Evolutionary conservation across 306 rosid species (phyloP), one percentile per base, ranked within the genome.

Genomic region (Begonia loranthoides): DNA sequence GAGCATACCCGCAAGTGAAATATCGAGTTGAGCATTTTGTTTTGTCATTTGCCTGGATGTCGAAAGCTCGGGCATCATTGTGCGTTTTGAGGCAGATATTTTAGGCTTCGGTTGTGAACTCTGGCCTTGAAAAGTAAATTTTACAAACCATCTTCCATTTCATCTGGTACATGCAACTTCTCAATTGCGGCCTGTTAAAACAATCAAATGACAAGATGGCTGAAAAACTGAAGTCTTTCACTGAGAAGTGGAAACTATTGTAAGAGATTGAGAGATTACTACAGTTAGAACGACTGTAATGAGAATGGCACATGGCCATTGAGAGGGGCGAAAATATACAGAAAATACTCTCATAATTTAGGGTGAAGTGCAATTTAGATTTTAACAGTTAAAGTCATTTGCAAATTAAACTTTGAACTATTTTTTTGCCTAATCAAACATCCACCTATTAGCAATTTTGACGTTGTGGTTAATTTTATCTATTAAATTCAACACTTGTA

Each of bases 91-190:
- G 13, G 47, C n/a, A 6, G 6, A 43, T 43, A 43, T 10, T 43
- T 43, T 43, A 43, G 0, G 1, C 14, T 43, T 43, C 3, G 13
- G 14, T 7, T 0, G 46, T 43, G 46, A 10, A 10, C n/a, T 43
- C 14, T 43, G 46, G 14, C 3, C 46, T 4, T 13, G 13, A 43
- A 24, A 43, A 43, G 46, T 43, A 43, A 43, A 43, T 13, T 24
- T 13, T 43, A 43, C 46, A 88, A 73, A 71, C 65, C 75, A 75
- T 87, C 99, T 48, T 92, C 94, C 56, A 79, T 60, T 53, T 92
- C 99, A 62, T 92, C 99, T 0, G 96, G 99, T 55, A 87, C 94
- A 51, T 78, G 93, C 75, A 92, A 74, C 79, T 87, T 92, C 83
- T 92, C 99, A 12, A 92, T 92, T 58, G 88, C 94, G 59, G 99